A percentile compares a stretch with the other conserved stretches of the same genome.
Evolutionary conservation across 768 basidiomycete genomes (phyloP).

Genomic region (Boletus fagicola): DNA sequence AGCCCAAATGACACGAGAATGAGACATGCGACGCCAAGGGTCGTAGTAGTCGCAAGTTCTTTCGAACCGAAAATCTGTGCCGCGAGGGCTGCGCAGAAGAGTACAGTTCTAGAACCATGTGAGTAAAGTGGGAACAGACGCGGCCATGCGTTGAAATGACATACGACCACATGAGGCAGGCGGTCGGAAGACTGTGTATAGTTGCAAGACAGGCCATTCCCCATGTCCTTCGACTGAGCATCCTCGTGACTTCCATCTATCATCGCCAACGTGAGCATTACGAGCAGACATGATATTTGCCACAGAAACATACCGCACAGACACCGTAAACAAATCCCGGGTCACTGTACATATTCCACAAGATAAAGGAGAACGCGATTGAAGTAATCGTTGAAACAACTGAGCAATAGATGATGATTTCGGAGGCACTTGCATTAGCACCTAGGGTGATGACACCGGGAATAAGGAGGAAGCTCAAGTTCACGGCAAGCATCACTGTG

Average conservation of each 20-base stretch:
- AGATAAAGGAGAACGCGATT: not conserved
- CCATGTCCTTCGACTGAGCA: not conserved
- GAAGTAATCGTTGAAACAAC: not conserved
- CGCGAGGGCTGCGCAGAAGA: conserved; percentile 7
- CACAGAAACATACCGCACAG: not conserved
- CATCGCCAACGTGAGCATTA: not conserved
- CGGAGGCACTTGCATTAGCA: not conserved
- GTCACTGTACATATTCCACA: not conserved
- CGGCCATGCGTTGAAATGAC: not conserved
- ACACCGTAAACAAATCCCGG: not conserved
- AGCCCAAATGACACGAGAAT: not conserved
- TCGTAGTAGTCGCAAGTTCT: not conserved
- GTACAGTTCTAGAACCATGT: not conserved
- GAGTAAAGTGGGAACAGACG: not conserved
- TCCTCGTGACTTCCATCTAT: conserved; percentile 1
- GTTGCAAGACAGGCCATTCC: conserved; percentile 13
- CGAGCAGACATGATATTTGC: not conserved
- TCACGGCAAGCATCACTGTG: not conserved
- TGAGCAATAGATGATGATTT: not conserved
- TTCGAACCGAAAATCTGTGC: conserved; percentile 9
- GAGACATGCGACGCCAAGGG: not conserved
- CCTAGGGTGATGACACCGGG: not conserved
- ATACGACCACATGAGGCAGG: conserved; percentile 17
- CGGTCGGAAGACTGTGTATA: conserved; percentile 14
- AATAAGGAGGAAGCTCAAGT: not conserved